phyloP scores from a whole-genome alignment of 1,284 basidiomycete genomes.

The Cerrena zonata region DNA sequence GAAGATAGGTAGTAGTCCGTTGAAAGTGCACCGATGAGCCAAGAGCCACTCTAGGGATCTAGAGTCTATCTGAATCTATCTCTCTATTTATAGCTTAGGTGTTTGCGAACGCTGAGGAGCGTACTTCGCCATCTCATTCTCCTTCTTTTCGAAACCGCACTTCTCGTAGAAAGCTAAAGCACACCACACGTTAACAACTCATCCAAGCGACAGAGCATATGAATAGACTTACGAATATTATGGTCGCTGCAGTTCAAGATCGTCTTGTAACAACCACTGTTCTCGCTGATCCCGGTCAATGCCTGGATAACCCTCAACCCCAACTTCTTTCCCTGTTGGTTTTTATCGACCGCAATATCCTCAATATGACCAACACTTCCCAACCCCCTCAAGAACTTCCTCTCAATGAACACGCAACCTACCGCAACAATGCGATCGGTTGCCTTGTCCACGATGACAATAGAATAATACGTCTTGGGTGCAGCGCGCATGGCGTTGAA shows the following conservation, averaged over 20 bases:
- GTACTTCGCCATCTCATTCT: constrained; percentile 80
- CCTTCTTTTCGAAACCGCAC: constrained; percentile 86
- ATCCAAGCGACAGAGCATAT: background rate
- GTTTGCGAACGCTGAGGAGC: constrained; percentile 37
- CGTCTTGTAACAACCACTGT: constrained; percentile 85
- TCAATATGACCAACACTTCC: constrained; percentile 92
- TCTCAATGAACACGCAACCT: constrained; percentile 83
- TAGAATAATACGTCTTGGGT: constrained; percentile 71
- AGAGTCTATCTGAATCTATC: too few relatives aligned
- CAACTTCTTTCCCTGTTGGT: constrained; percentile 84
- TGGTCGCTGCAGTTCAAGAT: constrained; percentile 90
- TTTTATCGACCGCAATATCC: constrained; percentile 89
- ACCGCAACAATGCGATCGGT: constrained; percentile 80
- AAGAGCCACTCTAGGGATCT: too few relatives aligned
- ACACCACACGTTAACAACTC: constrained; percentile 2
- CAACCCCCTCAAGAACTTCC: constrained; percentile 83
- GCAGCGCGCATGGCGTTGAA: constrained; percentile 56
- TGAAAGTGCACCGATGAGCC: background rate
- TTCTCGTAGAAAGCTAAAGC: constrained; percentile 91
- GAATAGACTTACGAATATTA: constrained; percentile 75
- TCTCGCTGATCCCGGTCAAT: constrained; percentile 75
- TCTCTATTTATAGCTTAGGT: constrained; percentile 29
- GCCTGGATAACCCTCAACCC: constrained; percentile 84
- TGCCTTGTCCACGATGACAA: constrained; percentile 76
- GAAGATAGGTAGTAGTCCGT: background rate